Evolutionary conservation across 192 early-diverging fungal species (phyloP), one percentile per base, ranked within the genome.

Genomic region (Backusella psychrophila): DNA sequence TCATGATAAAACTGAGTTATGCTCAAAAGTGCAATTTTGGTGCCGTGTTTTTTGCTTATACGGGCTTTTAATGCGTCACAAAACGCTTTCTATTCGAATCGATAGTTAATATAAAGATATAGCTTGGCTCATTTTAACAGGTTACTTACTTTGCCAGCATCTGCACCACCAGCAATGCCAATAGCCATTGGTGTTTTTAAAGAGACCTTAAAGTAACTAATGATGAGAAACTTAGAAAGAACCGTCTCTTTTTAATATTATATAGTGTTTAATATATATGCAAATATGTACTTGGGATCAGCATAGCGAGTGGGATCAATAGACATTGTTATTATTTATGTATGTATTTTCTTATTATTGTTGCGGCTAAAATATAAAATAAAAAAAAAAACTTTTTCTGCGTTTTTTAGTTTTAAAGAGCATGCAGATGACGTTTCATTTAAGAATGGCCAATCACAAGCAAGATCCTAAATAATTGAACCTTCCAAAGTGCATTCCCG

Each of bases 1-100:
- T 89, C 89, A 38, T 79, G 87, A 73, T 91, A 89, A 71, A 91
- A 93, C 76, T 91, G 89, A 65, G 91, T 90, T 69, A 92, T 77
- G 70, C 90, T 87, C 63, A 92, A 83, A 49, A 90, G 72, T 46
- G 87, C 80, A 53, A 89, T 88, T 8, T 84, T 85, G 21, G 79
- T 15, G 15, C 34, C 31, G 12, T 69, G 67, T 9, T 53, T n/a
- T 53, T 33, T 49, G 12, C 11, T 72, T 53, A 77, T 68, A 19
- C 56, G 23, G 36, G 66, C 36, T 4, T 52, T 73, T 21, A 73
- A 29, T 8, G 67, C 75, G 23, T 75, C 67, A 21, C 66, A 68
- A 34, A 35, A 26, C 44, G 75, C 79, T 75, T 73, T 74, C 70
- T 82, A 67, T 72, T 41, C 26, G 87, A 53, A 15, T 21, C 29